Evolutionary conservation across 768 basidiomycete genomes (phyloP).

Genomic region (Tulasnella sp.): DNA sequence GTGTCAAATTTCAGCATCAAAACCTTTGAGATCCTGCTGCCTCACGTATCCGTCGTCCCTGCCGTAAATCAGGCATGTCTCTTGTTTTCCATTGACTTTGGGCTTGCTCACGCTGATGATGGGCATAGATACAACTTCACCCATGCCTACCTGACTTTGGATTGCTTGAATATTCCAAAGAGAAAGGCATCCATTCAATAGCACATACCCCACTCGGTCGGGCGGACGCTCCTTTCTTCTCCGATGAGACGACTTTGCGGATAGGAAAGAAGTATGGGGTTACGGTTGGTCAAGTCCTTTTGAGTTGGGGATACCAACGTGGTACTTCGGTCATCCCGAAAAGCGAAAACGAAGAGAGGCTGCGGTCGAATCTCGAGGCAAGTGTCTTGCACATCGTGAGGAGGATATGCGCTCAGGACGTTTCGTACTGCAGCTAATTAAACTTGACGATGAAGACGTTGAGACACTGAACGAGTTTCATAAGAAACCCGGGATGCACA

Average conservation of each 20-base stretch:
- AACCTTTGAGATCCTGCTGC: slow-evolving; percentile 52
- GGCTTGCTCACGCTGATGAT: not conserved
- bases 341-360: slow-evolving; percentile 43
- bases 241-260: slow-evolving; percentile 38
- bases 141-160: slow-evolving; percentile 67
- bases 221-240: not conserved
- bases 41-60: slow-evolving; percentile 63
- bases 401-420: not conserved
- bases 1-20: slow-evolving; percentile 74
- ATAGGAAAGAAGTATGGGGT: slow-evolving; percentile 46
- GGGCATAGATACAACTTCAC: slow-evolving; percentile 52
- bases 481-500: slow-evolving; percentile 7
- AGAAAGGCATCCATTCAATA: slow-evolving; percentile 55
- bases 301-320: slow-evolving; percentile 66
- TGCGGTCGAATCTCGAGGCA: not conserved
- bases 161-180: slow-evolving; percentile 54
- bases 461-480: slow-evolving; percentile 1
- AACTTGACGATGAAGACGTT: not conserved
- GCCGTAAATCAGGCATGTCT: slow-evolving; percentile 46
- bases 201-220: slow-evolving; percentile 55
- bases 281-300: slow-evolving; percentile 66
- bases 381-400: not conserved
- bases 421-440: not conserved
- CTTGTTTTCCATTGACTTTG: not conserved
- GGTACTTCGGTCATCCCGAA: slow-evolving; percentile 81